phyloP scores from a whole-genome alignment of 352 stramenopile species.

The Globisporangium yorkense region DNA sequence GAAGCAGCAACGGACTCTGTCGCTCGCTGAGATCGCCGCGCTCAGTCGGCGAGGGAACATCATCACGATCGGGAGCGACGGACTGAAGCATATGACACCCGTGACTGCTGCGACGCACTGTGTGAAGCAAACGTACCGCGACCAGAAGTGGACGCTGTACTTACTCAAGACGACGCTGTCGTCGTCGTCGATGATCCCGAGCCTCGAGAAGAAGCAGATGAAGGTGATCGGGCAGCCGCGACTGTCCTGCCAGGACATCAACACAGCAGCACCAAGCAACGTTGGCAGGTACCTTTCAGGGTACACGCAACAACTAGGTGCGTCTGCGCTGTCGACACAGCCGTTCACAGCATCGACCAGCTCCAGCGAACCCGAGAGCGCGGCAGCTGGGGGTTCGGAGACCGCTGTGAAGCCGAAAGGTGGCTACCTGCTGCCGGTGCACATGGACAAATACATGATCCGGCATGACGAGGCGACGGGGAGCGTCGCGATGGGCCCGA shows the following conservation, averaged over 20 bases:
- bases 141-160: conserved; percentile 68
- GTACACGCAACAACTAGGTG: too few relatives aligned
- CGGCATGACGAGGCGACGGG: conserved; percentile 10
- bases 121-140: conserved; percentile 46
- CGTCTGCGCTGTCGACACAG: not conserved
- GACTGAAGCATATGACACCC: conserved; percentile 4
- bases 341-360: not conserved
- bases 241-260: conserved; percentile 38
- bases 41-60: conserved; percentile 5
- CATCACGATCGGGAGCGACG: not conserved
- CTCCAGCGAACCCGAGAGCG: too few relatives aligned
- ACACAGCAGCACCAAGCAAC: not conserved
- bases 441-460: conserved; percentile 49
- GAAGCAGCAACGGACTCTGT: not conserved
- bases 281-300: not conserved
- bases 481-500: not conserved
- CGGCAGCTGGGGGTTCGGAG: not conserved
- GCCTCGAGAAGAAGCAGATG: conserved; percentile 69
- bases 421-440: conserved; percentile 43
- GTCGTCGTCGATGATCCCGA: conserved; percentile 50
- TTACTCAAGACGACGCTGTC: conserved; percentile 65
- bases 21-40: not conserved
- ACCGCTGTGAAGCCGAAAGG: conserved; percentile 14
- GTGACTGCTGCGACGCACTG: conserved; percentile 31
- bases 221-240: conserved; percentile 40